Conservation (phyloP, 129 eudicot genomes). For the Kitagawia praeruptora region DNA sequence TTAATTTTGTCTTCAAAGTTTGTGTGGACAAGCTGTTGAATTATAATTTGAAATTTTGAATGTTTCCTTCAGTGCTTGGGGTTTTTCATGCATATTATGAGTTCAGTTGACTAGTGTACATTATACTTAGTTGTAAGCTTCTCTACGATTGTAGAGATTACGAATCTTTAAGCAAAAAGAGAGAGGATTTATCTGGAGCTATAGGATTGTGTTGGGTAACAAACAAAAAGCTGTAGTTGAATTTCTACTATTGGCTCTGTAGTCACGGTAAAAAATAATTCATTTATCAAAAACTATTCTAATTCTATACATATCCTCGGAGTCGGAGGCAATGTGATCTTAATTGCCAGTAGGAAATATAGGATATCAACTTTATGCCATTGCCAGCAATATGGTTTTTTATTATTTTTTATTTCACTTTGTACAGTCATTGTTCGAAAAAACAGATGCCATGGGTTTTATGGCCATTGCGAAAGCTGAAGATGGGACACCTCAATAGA, state of each 20-base stretch:
- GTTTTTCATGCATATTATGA: not conserved
- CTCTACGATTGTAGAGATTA: not conserved
- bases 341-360: not conserved
- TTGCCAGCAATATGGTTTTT: not conserved
- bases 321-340: not conserved
- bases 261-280: not conserved
- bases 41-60: not conserved
- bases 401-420: not conserved
- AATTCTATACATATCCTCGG: not conserved
- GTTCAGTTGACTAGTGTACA: not conserved
- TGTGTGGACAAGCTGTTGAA: not conserved
- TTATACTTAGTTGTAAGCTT: not conserved
- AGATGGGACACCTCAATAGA: slow-evolving; percentile 11
- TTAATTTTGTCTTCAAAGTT: not conserved
- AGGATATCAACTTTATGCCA: not conserved
- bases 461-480: slow-evolving; percentile 24
- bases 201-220: not conserved
- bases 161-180: not conserved
- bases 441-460: slow-evolving; percentile 23
- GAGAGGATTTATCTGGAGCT: not conserved
- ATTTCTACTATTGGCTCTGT: not conserved
- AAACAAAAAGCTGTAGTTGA: not conserved
- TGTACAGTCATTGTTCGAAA: slow-evolving; percentile 19
- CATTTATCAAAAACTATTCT: not conserved
- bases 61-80: not conserved